Percentiles rank a stretch among this genome's conserved stretches.
Conservation (phyloP, 495 filamentous ascomycete genomes). For the Pseudevernia furfuracea region DNA sequence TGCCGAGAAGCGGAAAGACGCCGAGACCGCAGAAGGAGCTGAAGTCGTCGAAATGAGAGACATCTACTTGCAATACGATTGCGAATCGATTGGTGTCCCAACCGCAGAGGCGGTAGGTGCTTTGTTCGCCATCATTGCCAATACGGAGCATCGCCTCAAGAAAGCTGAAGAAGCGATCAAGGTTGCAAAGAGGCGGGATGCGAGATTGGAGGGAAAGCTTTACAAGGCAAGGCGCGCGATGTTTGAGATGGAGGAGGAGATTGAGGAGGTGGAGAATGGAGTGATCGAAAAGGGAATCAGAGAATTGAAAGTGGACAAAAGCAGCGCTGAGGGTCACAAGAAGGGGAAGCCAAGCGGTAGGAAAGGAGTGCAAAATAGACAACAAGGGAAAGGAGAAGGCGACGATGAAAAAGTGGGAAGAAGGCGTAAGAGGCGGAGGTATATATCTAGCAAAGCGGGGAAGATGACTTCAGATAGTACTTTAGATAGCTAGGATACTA, state of each 20-base stretch:
- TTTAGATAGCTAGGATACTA: neutral
- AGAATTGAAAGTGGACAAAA: neutral
- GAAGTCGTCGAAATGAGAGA: neutral
- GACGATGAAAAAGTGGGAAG: neutral
- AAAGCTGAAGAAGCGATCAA: neutral
- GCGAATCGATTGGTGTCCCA: neutral
- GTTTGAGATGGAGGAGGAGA: neutral
- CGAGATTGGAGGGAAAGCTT: neutral
- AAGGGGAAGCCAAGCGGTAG: neutral
- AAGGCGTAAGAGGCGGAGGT: neutral
- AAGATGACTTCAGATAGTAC: neutral
- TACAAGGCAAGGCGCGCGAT: neutral
- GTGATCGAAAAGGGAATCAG: neutral
- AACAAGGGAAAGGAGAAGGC: neutral
- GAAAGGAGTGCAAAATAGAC: neutral
- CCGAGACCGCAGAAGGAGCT: neutral
- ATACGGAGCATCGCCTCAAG: neutral
- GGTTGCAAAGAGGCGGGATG: neutral
- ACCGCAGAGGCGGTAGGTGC: neutral
- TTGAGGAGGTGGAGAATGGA: conserved; percentile 1
- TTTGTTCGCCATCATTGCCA: neutral
- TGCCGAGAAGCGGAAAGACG: neutral
- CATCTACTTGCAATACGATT: neutral
- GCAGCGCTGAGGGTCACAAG: neutral
- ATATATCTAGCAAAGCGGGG: neutral